phyloP scores from a whole-genome alignment of 1,284 basidiomycete species.

The Ceratobasidium sp. region DNA sequence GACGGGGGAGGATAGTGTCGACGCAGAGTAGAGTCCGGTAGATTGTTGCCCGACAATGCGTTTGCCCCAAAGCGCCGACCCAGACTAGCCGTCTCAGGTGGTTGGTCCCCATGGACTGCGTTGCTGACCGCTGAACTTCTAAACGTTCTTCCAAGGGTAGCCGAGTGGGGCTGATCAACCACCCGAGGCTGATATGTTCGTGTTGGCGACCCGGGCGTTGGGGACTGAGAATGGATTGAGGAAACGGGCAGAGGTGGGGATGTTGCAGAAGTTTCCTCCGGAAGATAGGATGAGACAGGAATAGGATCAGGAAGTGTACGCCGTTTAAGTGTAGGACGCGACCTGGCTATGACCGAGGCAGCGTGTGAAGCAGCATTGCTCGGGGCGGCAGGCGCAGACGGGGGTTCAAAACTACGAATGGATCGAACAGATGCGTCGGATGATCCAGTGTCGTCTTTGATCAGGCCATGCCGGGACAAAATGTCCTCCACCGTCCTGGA shows the following conservation, averaged over 20 bases:
- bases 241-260: slow-evolving; percentile 25
- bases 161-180: slow-evolving; percentile 11
- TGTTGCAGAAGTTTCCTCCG: slow-evolving; percentile 12
- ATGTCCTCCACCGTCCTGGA: slow-evolving; percentile 39
- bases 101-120: neutral
- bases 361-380: slow-evolving; percentile 26
- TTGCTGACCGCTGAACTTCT: neutral
- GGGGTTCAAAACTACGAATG: slow-evolving; percentile 33
- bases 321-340: slow-evolving; percentile 32
- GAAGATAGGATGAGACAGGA: slow-evolving; percentile 25
- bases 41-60: slow-evolving; percentile 9
- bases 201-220: slow-evolving; percentile 21
- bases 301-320: slow-evolving; percentile 32
- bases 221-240: slow-evolving; percentile 14
- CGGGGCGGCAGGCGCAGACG: slow-evolving; percentile 1
- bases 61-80: slow-evolving; percentile 40
- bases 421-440: slow-evolving; percentile 2
- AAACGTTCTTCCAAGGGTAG: slow-evolving; percentile 33
- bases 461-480: slow-evolving; percentile 24
- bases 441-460: slow-evolving; percentile 7
- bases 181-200: slow-evolving; percentile 12
- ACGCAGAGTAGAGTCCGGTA: slow-evolving; percentile 2
- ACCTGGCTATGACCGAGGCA: slow-evolving; percentile 29
- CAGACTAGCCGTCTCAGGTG: slow-evolving; percentile 27
- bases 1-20: neutral